Evolutionary conservation across 257 asterid species (phyloP), one percentile per base, ranked within the genome.

Genomic region (Ophiorrhiza pumila): DNA sequence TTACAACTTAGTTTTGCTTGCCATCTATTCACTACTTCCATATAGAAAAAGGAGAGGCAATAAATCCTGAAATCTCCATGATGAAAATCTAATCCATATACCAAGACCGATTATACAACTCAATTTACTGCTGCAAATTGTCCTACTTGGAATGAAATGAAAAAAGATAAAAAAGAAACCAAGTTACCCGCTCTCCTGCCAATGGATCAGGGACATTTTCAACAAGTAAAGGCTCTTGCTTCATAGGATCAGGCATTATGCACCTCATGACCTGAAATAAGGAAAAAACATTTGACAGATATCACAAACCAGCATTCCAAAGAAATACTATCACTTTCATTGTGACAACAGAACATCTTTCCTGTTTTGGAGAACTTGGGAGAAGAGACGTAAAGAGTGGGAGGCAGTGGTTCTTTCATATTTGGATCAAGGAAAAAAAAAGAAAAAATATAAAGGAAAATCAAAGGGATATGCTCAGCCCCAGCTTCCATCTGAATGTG

Each of bases 111-210:
- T n/a, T n/a, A n/a, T n/a, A n/a, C n/a, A n/a, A n/a, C n/a, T n/a
- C n/a, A n/a, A n/a, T n/a, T n/a, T n/a, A n/a, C n/a, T n/a, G n/a
- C n/a, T n/a, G n/a, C n/a, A n/a, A n/a, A n/a, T n/a, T n/a, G n/a
- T n/a, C n/a, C n/a, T n/a, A n/a, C n/a, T n/a, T n/a, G n/a, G n/a
- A n/a, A n/a, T n/a, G n/a, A n/a, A n/a, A n/a, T n/a, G n/a, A n/a
- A n/a, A n/a, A n/a, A n/a, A 29, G 0, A 56, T 50, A 17, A n/a
- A 60, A 63, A 3, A 23, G 75, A 53, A 31, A 45, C 45, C 68
- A 17, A 39, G 52, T 27, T 71, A 93, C 98, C 98, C 91, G 97
- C 76, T 93, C 98, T 79, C 98, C 98, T 13, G 97, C 96, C 91
- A 91, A 78, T 31, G 82, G 80, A 85, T 93, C 97, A 49, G 91